These are phyloP conservation scores for Saccharomycopsis lassenensis DNA, from an alignment of 805 yeast species.

Conservation along the genomic window DNA sequence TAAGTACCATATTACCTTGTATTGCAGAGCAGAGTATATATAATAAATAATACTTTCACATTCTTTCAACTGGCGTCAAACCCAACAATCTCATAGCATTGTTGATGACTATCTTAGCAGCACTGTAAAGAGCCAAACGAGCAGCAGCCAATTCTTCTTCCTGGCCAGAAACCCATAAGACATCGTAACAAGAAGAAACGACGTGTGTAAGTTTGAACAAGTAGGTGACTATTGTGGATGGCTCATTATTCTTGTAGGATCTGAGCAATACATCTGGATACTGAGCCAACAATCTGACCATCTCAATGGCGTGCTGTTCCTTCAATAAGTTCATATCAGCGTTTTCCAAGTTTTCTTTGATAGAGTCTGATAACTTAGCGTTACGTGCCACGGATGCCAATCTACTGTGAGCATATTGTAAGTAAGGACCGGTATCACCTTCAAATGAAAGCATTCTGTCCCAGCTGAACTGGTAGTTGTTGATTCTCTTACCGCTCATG, in stretches of 20 bases:
- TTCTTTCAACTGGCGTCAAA: constrained; percentile 96
- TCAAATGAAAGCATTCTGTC: constrained; percentile 96
- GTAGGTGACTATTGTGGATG: constrained; percentile 89
- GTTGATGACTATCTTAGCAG: constrained; percentile 80
- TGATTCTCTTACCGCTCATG: constrained; percentile 94
- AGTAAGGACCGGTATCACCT: constrained; percentile 98
- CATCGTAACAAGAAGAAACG: constrained; percentile 93
- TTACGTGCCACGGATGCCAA: constrained; percentile 90
- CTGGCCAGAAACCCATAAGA: constrained; percentile 96
- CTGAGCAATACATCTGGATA: constrained; percentile 84
- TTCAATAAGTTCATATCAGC: constrained; percentile 54
- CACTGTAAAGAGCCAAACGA: constrained; percentile 79
- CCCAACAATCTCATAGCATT: constrained; percentile 89
- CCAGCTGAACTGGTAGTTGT: constrained; percentile 96
- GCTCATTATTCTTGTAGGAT: constrained; percentile 79
- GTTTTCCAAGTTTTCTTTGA: constrained; percentile 29
- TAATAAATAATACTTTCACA: constrained; percentile 36
- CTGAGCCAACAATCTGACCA: constrained; percentile 72
- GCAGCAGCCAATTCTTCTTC: constrained; percentile 77
- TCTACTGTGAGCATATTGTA: constrained; percentile 97
- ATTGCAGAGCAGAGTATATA: neutral
- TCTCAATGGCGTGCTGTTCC: constrained; percentile 59
- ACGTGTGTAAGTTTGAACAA: constrained; percentile 85
- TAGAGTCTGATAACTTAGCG: constrained; percentile 43
- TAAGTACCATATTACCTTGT: neutral